phyloP scores from a whole-genome alignment of 768 basidiomycete species.

The Leccinum arenicola region DNA sequence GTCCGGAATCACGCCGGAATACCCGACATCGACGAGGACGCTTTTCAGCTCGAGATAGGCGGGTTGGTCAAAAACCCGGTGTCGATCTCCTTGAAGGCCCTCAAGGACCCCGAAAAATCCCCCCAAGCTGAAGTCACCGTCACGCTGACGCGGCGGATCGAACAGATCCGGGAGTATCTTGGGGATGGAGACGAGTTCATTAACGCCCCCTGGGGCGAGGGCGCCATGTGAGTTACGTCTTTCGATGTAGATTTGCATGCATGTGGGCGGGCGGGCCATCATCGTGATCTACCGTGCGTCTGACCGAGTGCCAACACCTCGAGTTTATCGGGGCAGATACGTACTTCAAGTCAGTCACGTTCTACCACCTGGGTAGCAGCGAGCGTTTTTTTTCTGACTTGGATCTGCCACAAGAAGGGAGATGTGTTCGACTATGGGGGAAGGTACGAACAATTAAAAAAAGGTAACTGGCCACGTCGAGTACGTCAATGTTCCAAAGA shows the following conservation, averaged over 20 bases:
- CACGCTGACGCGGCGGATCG: conserved; percentile 50
- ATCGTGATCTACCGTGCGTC: not conserved
- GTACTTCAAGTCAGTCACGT: conserved; percentile 44
- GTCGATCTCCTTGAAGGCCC: conserved; percentile 44
- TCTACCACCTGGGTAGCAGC: not conserved
- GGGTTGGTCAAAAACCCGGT: conserved; percentile 47
- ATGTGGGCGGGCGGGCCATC: too few species aligned
- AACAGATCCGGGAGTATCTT: conserved; percentile 51
- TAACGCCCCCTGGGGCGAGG: conserved; percentile 53
- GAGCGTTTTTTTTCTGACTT: not conserved
- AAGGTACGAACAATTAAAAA: too few species aligned
- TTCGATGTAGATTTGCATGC: not conserved
- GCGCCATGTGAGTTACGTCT: conserved; percentile 41
- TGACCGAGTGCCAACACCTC: conserved; percentile 46
- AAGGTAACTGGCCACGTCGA: too few species aligned
- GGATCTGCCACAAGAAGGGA: conserved; percentile 27
- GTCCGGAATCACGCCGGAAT: conserved; percentile 55
- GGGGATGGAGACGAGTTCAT: conserved; percentile 55
- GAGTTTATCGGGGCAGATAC: conserved; percentile 58
- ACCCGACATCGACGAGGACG: conserved; percentile 46
- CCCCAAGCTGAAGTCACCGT: conserved; percentile 46
- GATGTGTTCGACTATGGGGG: conserved; percentile 37
- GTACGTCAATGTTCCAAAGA: too few species aligned
- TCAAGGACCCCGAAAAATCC: conserved; percentile 37
- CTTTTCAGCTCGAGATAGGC: conserved; percentile 47